Base-by-base conservation (phyloP, 768 basidiomycete species). In the Russula griseocarnosa region DNA sequence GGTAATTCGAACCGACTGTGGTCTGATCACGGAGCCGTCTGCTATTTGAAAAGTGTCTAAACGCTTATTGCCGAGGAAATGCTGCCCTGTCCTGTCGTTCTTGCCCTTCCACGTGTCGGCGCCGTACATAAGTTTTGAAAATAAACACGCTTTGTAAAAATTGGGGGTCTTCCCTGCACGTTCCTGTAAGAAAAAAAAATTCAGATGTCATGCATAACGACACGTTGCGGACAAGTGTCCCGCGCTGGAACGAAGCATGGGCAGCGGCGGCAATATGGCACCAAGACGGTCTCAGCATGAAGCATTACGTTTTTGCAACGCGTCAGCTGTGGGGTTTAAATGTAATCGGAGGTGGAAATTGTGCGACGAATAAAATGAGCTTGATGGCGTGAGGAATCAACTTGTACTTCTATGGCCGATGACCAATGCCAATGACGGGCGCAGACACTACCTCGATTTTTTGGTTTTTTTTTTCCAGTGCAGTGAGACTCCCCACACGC, bases 281-380 rank as follows among this genome's bases (percentile, higher is more conserved):
- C 5, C 59, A 56, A 60, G 55, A 65, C 59, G 26, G 49, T 61
- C 55, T 65, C 56, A 65, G 64, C 64, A 65, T 55, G 58, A 65
- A 55, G 64, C 64, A 65, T 65, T 65, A 65, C 64, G 64, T 65
- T 65, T 64, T 64, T 65, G 54, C 55, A 52, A 60, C 55, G 49
- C 60, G 59, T 57, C 55, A 30, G 52, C 46, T 44, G 46, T 47
- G 46, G 64, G 59, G 59, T 65, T 65, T 51, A 40, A 36, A 61
- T 65, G 59, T 34, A 52, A 60, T 65, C 64, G 64, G 64, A 61
- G 64, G 64, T 57, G 64, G 55, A 65, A 65, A 65, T 65, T 60
- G 58, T 44, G 36, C 58, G 58, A 49, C 58, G 53, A 60, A 55
- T 58, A 63, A 46, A 44, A 65, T 50, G 47, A 18, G 34, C 36